A percentile compares a stretch with the other conserved stretches of the same genome.
Evolutionary conservation across 140 eudicot species (phyloP).

Genomic region (Oenanthe javanica): DNA sequence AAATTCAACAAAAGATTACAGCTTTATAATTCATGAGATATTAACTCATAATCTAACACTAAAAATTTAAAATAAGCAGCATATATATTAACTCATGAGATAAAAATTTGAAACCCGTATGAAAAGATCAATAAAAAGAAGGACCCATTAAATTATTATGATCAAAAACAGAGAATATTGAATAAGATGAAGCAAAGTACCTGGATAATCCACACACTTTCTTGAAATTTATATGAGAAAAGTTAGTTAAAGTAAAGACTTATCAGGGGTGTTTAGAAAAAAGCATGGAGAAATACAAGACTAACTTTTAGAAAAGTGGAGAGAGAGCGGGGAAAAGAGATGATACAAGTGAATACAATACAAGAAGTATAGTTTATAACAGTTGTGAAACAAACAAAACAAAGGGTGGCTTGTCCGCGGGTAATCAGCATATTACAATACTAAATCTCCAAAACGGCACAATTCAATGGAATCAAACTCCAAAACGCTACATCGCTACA

Average conservation of each 20-base stretch:
- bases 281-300: not conserved
- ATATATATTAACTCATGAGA: slow-evolving; percentile 3
- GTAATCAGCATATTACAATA: too few relatives aligned
- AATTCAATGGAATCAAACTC: too few relatives aligned
- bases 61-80: not conserved
- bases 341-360: not conserved
- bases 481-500: too few relatives aligned
- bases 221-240: not conserved
- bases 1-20: not conserved
- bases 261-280: not conserved
- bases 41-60: not conserved
- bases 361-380: not conserved
- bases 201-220: slow-evolving; percentile 22
- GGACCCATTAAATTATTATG: not conserved
- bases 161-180: slow-evolving; percentile 7
- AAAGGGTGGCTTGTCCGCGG: slow-evolving; percentile 7
- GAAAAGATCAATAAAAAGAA: slow-evolving; percentile 11
- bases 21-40: not conserved
- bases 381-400: slow-evolving; percentile 29
- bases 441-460: too few relatives aligned
- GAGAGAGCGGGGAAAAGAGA: slow-evolving; percentile 3
- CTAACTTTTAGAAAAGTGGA: not conserved
- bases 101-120: slow-evolving; percentile 2
- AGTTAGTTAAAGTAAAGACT: not conserved
- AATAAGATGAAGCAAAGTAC: slow-evolving; percentile 19